Percentiles rank a stretch among this genome's conserved stretches.
These are phyloP conservation scores for Acanthamoeba divionensis DNA, from an alignment of 208 protist genomes.

Conservation along the genomic window DNA sequence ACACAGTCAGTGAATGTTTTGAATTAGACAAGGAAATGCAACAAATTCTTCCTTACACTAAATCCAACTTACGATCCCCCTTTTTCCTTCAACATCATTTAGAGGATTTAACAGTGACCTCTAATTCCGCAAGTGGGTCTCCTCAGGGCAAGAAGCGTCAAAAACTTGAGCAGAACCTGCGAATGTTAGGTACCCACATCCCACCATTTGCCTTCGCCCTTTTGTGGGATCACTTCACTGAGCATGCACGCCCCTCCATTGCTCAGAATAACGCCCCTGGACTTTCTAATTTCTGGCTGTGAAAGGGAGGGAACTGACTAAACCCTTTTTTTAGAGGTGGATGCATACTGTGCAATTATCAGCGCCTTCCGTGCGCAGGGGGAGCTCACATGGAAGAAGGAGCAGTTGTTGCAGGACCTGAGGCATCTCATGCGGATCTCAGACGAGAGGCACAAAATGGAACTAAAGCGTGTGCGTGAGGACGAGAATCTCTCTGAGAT, in stretches of 20 bases:
- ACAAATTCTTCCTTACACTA: too few species aligned
- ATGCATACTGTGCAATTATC: constrained; percentile 31
- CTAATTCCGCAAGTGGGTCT: too few species aligned
- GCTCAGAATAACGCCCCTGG: too few species aligned
- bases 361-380: constrained; percentile 47
- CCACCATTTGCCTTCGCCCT: neutral
- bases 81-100: too few species aligned
- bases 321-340: neutral
- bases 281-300: too few species aligned
- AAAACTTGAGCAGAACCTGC: constrained; percentile 1
- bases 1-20: too few species aligned
- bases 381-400: constrained; percentile 50
- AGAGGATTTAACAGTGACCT: too few species aligned
- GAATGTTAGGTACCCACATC: neutral
- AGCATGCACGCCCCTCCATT: neutral
- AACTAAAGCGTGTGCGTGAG: constrained; percentile 25
- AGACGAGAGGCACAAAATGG: constrained; percentile 45
- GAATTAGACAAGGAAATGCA: too few species aligned
- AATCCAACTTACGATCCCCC: too few species aligned
- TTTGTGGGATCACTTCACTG: neutral
- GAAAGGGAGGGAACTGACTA: neutral
- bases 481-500: constrained; percentile 8
- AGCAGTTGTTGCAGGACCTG: neutral
- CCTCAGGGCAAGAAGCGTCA: neutral
- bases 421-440: neutral